Conservation (phyloP, 1,139 yeast genomes). For the Lodderomyces orthopsilosis region DNA sequence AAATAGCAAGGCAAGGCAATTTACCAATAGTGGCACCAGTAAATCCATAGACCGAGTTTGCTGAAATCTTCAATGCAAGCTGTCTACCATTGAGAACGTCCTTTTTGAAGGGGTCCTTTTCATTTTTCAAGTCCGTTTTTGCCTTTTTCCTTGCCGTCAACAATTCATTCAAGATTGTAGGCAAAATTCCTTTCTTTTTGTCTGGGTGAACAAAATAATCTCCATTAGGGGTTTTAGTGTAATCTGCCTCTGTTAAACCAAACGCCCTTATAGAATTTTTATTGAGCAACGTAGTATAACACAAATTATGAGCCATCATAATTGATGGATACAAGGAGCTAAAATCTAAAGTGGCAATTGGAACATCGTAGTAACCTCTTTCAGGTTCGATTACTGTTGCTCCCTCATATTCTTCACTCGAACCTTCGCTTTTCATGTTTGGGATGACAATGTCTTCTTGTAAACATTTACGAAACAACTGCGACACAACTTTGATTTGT, state of each 20-base stretch:
- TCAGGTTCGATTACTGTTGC: slow-evolving; percentile 98
- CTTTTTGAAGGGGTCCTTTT: slow-evolving; percentile 88
- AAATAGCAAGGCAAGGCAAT: slow-evolving; percentile 92
- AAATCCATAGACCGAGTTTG: slow-evolving; percentile 97
- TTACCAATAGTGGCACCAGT: slow-evolving; percentile 99
- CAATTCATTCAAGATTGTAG: slow-evolving; percentile 86
- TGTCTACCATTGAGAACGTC: slow-evolving; percentile 97
- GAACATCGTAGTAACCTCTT: slow-evolving; percentile 94
- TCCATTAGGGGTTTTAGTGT: slow-evolving; percentile 86
- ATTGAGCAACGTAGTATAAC: slow-evolving; percentile 85
- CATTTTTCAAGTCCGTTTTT: slow-evolving; percentile 83
- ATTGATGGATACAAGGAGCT: slow-evolving; percentile 96
- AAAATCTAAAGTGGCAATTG: slow-evolving; percentile 97
- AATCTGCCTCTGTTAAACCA: slow-evolving; percentile 68
- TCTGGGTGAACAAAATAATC: slow-evolving; percentile 81
- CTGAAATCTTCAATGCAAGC: slow-evolving; percentile 91
- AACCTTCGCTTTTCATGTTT: slow-evolving; percentile 78
- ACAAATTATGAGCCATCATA: slow-evolving; percentile 98
- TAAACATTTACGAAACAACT: slow-evolving; percentile 86
- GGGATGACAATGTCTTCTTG: slow-evolving; percentile 87
- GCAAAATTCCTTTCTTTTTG: slow-evolving; percentile 79
- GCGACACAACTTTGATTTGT: slow-evolving; percentile 95
- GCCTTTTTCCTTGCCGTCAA: slow-evolving; percentile 92
- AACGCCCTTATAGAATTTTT: slow-evolving; percentile 67
- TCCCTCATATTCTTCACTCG: slow-evolving; percentile 93